Base-by-base conservation (phyloP, 371 early-diverging fungal genomes). In the Rhizopus sp. region DNA sequence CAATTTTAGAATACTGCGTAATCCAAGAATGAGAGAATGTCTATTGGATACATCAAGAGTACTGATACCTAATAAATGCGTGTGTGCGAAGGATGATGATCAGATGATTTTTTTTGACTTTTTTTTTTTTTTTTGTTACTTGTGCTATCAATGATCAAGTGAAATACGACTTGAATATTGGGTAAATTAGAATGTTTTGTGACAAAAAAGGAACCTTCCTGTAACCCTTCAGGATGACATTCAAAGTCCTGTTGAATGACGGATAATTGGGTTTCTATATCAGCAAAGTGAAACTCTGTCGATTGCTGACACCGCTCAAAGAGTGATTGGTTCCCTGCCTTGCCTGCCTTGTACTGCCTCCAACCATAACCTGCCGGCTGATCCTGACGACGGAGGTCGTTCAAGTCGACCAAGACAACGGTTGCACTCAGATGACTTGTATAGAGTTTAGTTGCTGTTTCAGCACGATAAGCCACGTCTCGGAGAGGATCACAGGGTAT, bases 181-280 rank as follows among this genome's bases (percentile, higher is more conserved):
- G 90, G 90, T 16, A 92, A 60, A 58, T 92, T 91, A 13, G 90
- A 89, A 65, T 92, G 93, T 42, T 83, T 72, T 9, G 93, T 91
- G 41, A 91, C 64, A 56, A 92, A 84, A 60, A 90, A 85, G 45
- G 88, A 85, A 23, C 93, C 92, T 68, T 88, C 85, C 50, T 74
- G 62, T 12, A 84, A 29, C 10, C 63, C 69, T 29, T 53, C 50
- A 12, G 42, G 53, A 7, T 61, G 59, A 16, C 69, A 59, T 31
- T 63, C 63, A 53, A 86, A 77, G 38, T 80, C 84, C 1, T 79
- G 67, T 58, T 84, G 80, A 38, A 89, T 77, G 1, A 59, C 55
- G 34, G 70, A 66, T 38, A 91, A 55, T 64, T 92, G 93, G 3
- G 69, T 64, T 51, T 88, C 88, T 10, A 91, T 73, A 57, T 83